Base-by-base conservation (phyloP, 2,329 filamentous ascomycete genomes). In the Eutypa lata region DNA sequence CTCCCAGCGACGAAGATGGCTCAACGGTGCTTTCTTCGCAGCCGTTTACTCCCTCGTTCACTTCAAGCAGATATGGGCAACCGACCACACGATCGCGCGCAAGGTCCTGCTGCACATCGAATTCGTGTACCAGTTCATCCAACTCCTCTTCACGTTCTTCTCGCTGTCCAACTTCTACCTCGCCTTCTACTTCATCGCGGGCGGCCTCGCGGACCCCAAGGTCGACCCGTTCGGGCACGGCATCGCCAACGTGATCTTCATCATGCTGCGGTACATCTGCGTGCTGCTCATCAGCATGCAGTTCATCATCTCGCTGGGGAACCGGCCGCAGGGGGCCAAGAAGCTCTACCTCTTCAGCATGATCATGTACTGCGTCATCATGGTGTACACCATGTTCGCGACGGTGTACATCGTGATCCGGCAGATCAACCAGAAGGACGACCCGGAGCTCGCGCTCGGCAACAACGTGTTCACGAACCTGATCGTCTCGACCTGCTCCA, bases 131-230 rank as follows among this genome's bases (percentile, higher is more conserved):
- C 94, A 99, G 70, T 88, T 96, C 68, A 81, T 97, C 61, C 89
- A 91, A 66, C 83, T 99, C 14, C 72, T 96, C 56, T 99, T 99
- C 76, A 99, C 94, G 45, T 99, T 91, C 77, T 97, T 99, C 77
- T 96, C 93, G 11, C 84, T 99, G 40, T 92, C 93, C 71, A 99
- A 99, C 77, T 99, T 97, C 79, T 99, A 97, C 71, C 86, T 99
- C 49, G 96, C 92, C 53, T 99, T 99, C 75, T 99, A 92, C 81
- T 99, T 99, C 76, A 88, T 99, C 60, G 91, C 91, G 21, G 94
- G 94, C 43, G 95, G 92, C 40, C 80, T 99, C 16, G 82, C 89
- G 0, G 91, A 97, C 64, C 76, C 83, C 0, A 76, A 77, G 24
- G 78, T 95, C 59, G 94, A 99, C 70, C 95, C 95, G 0, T 99